Conservation (phyloP, 371 early-diverging fungal genomes). For the Dinochytrium kinnereticum region DNA sequence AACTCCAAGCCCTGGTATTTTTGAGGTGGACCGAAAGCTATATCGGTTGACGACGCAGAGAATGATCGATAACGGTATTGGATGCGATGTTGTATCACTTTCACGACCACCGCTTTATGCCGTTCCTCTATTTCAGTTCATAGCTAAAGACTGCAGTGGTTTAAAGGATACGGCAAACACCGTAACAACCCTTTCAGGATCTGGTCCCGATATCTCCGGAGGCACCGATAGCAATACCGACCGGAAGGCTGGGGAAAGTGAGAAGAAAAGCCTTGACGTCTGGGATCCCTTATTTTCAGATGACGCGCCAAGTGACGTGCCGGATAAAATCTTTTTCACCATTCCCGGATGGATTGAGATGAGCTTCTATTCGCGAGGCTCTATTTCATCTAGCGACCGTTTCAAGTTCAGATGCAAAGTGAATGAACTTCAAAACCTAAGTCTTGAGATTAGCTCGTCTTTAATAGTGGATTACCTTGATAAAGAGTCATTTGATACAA, state of each 20-base stretch:
- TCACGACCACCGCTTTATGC: slow-evolving; percentile 86
- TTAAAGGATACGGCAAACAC: neutral
- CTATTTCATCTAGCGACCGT: neutral
- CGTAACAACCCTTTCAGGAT: slow-evolving; percentile 12
- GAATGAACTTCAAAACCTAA: slow-evolving; percentile 85
- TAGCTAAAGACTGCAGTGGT: slow-evolving; percentile 29
- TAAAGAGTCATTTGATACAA: slow-evolving; percentile 15
- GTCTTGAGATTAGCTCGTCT: slow-evolving; percentile 38
- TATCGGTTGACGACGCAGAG: slow-evolving; percentile 91
- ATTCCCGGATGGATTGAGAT: slow-evolving; percentile 94
- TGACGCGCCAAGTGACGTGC: slow-evolving; percentile 30
- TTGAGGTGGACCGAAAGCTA: slow-evolving; percentile 82
- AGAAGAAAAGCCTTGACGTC: slow-evolving; percentile 25
- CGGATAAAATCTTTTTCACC: slow-evolving; percentile 58
- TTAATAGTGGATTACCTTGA: slow-evolving; percentile 43
- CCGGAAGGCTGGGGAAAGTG: slow-evolving; percentile 13
- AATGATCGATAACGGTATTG: slow-evolving; percentile 92
- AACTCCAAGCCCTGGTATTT: slow-evolving; percentile 86
- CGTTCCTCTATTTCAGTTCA: slow-evolving; percentile 81
- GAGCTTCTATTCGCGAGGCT: slow-evolving; percentile 66
- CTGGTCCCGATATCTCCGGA: slow-evolving; percentile 1
- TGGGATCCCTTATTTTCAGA: slow-evolving; percentile 57
- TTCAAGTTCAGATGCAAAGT: slow-evolving; percentile 73
- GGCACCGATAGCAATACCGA: neutral
- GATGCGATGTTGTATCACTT: slow-evolving; percentile 91